Conservation (phyloP, 1,284 basidiomycete species). For the Melampsora abietis-canadensis region DNA sequence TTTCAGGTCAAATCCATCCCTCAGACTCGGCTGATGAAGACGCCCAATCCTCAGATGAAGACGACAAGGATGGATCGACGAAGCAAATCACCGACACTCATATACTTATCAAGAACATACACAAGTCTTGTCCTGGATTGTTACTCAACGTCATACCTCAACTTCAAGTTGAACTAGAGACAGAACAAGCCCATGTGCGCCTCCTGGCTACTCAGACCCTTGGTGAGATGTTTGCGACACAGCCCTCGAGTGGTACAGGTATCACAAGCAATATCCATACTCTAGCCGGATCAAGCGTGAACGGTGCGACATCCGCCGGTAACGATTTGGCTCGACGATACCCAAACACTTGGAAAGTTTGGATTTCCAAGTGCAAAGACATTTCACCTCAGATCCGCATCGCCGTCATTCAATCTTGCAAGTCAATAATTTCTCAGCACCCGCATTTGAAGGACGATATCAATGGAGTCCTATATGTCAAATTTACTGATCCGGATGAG, state of each 20-base stretch:
- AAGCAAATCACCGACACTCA: constrained; percentile 66
- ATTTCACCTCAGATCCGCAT: constrained; percentile 69
- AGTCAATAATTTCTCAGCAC: constrained; percentile 64
- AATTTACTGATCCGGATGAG: constrained; percentile 83
- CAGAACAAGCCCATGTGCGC: constrained; percentile 71
- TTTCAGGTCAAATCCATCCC: constrained; percentile 53
- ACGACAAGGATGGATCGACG: constrained; percentile 42
- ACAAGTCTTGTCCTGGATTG: constrained; percentile 73
- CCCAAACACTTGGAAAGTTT: constrained; percentile 77
- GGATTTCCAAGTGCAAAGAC: constrained; percentile 78
- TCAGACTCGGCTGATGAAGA: constrained; percentile 63
- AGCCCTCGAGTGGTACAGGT: constrained; percentile 30
- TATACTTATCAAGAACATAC: constrained; percentile 77
- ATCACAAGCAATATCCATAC: constrained; percentile 56
- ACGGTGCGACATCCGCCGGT: constrained; percentile 2
- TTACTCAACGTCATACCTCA: constrained; percentile 87
- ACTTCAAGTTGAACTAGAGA: constrained; percentile 82
- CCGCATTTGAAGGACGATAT: constrained; percentile 67
- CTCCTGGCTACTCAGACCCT: constrained; percentile 75
- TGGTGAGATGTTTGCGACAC: constrained; percentile 75
- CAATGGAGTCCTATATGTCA: constrained; percentile 68
- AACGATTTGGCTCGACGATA: constrained; percentile 71
- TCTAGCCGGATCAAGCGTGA: constrained; percentile 7
- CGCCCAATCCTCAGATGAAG: constrained; percentile 46
- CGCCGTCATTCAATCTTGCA: constrained; percentile 71